phyloP scores from a whole-genome alignment of 768 basidiomycete species.

The Leucocoprinus leucothites region DNA sequence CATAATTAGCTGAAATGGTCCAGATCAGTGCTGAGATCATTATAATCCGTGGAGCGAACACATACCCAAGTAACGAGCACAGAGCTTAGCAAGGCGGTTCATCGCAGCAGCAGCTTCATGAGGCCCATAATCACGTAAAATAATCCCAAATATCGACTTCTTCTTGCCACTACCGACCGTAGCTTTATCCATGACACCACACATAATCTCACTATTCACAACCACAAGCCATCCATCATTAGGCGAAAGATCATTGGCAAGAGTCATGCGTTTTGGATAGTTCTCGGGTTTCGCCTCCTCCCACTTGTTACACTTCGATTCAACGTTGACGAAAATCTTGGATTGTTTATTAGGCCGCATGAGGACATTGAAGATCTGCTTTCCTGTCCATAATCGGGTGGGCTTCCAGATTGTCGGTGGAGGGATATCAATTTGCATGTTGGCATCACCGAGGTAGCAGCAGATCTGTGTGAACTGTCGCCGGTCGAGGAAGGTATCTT shows the following conservation, averaged over 20 bases:
- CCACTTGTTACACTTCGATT: slow-evolving; percentile 91
- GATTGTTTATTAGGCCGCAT: slow-evolving; percentile 90
- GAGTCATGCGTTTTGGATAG: slow-evolving; percentile 59
- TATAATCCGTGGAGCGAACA: slow-evolving; percentile 8
- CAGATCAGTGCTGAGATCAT: not conserved
- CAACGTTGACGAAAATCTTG: slow-evolving; percentile 88
- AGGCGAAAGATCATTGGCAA: slow-evolving; percentile 82
- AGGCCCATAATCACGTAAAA: slow-evolving; percentile 93
- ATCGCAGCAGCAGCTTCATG: slow-evolving; percentile 94
- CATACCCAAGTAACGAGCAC: slow-evolving; percentile 88
- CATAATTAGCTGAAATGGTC: slow-evolving; percentile 74
- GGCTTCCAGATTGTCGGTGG: slow-evolving; percentile 96
- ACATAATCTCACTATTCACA: slow-evolving; percentile 98
- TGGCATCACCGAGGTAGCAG: slow-evolving; percentile 89
- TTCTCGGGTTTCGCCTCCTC: slow-evolving; percentile 65
- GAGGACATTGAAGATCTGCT: slow-evolving; percentile 96
- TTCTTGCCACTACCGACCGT: slow-evolving; percentile 98
- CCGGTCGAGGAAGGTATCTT: slow-evolving; percentile 91
- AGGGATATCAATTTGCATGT: slow-evolving; percentile 91
- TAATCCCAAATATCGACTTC: slow-evolving; percentile 98
- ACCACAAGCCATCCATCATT: slow-evolving; percentile 98
- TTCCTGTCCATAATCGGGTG: slow-evolving; percentile 92
- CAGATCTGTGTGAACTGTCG: slow-evolving; percentile 96
- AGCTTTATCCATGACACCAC: slow-evolving; percentile 98
- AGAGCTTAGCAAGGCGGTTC: slow-evolving; percentile 94